Evolutionary conservation across 352 stramenopile genomes (phyloP).

Genomic region (Aphanomyces invadans): DNA sequence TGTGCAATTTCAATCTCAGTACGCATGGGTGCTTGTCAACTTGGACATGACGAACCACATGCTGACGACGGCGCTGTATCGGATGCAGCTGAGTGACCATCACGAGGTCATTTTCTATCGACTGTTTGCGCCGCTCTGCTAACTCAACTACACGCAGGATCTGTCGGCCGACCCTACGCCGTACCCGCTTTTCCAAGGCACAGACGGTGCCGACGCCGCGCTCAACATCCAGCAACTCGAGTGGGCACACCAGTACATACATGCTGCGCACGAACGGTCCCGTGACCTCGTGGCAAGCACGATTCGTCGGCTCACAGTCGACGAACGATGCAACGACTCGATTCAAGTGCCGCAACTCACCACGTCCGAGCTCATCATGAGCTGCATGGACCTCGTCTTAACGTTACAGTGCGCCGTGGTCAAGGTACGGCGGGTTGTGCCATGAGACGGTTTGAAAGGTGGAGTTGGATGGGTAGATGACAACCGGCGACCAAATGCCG

Average conservation of each 20-base stretch:
- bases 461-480: background rate
- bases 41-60: slow-evolving; percentile 54
- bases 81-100: slow-evolving; percentile 35
- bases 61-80: slow-evolving; percentile 45
- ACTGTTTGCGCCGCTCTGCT: too few species aligned
- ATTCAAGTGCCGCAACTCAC: slow-evolving; percentile 3
- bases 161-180: too few species aligned
- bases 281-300: slow-evolving; percentile 6
- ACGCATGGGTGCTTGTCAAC: slow-evolving; percentile 59
- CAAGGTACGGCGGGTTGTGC: too few species aligned
- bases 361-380: slow-evolving; percentile 18
- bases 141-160: too few species aligned
- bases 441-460: too few species aligned
- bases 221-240: slow-evolving; percentile 16
- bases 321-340: slow-evolving; percentile 5
- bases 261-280: slow-evolving; percentile 9
- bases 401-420: slow-evolving; percentile 10
- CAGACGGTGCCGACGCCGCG: background rate
- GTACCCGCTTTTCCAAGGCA: background rate
- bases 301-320: slow-evolving; percentile 9
- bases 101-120: background rate
- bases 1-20: slow-evolving; percentile 40
- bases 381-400: slow-evolving; percentile 24
- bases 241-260: slow-evolving; percentile 22
- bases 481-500: slow-evolving; percentile 3